Percentiles rank a stretch among this genome's conserved stretches.
Conservation (phyloP, 1,284 basidiomycete species). For the Limonomyces culmigenus region DNA sequence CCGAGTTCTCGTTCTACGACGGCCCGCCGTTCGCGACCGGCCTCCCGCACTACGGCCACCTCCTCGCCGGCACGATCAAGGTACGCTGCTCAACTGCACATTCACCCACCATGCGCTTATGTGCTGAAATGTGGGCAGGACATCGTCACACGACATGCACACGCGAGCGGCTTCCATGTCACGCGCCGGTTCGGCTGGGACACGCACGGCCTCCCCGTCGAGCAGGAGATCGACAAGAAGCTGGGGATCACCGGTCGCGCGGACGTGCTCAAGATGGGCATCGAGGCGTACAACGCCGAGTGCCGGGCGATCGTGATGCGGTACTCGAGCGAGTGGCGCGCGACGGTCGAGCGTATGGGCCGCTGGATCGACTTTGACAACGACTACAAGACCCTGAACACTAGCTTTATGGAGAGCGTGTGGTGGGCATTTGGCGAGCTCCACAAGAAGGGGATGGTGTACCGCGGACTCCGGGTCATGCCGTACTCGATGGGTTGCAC, state of each 20-base stretch:
- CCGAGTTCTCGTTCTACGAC: slow-evolving; percentile 92
- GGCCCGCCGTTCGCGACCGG: slow-evolving; percentile 98
- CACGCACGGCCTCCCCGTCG: slow-evolving; percentile 96
- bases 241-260: slow-evolving; percentile 85
- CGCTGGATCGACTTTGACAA: slow-evolving; percentile 99
- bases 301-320: slow-evolving; percentile 98
- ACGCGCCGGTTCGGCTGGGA: slow-evolving; percentile 98
- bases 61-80: slow-evolving; percentile 91
- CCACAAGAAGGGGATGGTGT: slow-evolving; percentile 88
- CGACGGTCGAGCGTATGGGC: slow-evolving; percentile 94
- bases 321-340: slow-evolving; percentile 87
- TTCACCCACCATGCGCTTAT: not conserved
- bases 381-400: slow-evolving; percentile 96
- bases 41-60: slow-evolving; percentile 90
- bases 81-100: slow-evolving; percentile 22
- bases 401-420: slow-evolving; percentile 92
- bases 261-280: slow-evolving; percentile 93
- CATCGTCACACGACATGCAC: slow-evolving; percentile 90
- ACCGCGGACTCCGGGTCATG: slow-evolving; percentile 91
- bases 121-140: slow-evolving; percentile 35
- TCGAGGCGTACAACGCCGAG: slow-evolving; percentile 95
- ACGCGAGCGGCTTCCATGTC: slow-evolving; percentile 89
- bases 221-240: slow-evolving; percentile 99
- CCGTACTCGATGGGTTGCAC: slow-evolving; percentile 96
- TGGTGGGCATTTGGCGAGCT: slow-evolving; percentile 99